Base-by-base conservation (phyloP, 208 protist species). In the Wallacemonas sp. region DNA sequence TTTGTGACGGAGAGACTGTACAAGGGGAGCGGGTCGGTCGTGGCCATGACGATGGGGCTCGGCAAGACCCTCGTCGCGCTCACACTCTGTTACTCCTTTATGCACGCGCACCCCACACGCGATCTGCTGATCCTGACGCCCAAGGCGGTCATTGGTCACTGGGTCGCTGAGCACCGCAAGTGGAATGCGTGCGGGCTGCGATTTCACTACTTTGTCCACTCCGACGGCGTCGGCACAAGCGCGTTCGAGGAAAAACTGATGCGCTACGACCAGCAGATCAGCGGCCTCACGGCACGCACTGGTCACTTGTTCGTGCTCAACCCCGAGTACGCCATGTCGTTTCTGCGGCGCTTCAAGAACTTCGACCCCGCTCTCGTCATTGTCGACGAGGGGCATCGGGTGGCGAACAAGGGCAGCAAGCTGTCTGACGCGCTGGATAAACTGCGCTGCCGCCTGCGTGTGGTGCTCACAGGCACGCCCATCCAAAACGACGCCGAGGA, bases 31-130 rank as follows among this genome's bases (percentile, higher is more conserved):
- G 92, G 92, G 9, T 91, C 85, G 60, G 78, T 96, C 17, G 64
- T 96, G 24, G 86, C 87, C 0, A 82, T 96, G 80, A 90, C 80
- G 12, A 96, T 97, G 92, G 92, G 92, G n/a, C 76, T 97, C 5
- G 92, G 92, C 26, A 95, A 97, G 63, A 95, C 92, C 16, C 83
- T 97, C 1, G 81, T 97, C 33, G 87, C 88, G 14, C 74, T 95
- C 34, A 75, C 78, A 1, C 32, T 91, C 26, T 91, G 83, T 61
- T 95, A 81, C 71, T 93, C 92, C 16, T 68, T 83, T 58, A 62
- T 91, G 61, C 69, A 81, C 60, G 17, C 76, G 14, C 44, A 61
- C 27, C 74, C 71, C 9, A 33, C 78, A 30, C 52, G 56, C 6
- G 84, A 94, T 66, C 65, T 97, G 23, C 77, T 97, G 30, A 87